These are phyloP conservation scores for Fomitopsis pinicola DNA, from an alignment of 1,284 basidiomycete species.

Conservation along the genomic window DNA sequence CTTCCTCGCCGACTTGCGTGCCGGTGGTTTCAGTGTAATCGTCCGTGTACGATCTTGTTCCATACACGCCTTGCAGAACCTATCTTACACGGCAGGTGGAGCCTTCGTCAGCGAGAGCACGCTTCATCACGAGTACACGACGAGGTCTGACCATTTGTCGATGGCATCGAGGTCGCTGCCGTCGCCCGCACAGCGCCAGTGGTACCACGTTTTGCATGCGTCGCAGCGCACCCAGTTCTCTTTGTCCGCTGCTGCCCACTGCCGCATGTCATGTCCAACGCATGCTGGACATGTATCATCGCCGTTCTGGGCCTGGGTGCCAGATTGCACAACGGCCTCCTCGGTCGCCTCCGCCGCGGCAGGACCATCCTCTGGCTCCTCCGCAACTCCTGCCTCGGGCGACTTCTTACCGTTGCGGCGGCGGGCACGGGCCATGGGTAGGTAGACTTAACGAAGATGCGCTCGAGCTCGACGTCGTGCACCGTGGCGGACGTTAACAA, in stretches of 20 bases:
- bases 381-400: conserved; percentile 19
- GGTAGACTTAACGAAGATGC: neutral
- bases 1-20: conserved; percentile 75
- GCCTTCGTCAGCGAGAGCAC: neutral
- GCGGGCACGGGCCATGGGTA: conserved; percentile 21
- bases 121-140: neutral
- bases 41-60: conserved; percentile 51
- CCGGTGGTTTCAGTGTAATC: conserved; percentile 70
- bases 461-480: neutral
- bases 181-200: conserved; percentile 75
- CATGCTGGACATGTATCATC: conserved; percentile 24
- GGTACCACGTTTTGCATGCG: conserved; percentile 75
- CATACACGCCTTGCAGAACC: conserved; percentile 70
- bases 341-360: neutral
- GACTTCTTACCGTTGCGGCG: conserved; percentile 23
- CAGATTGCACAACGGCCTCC: neutral
- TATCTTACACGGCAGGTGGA: conserved; percentile 24
- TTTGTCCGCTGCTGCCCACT: conserved; percentile 35
- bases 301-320: conserved; percentile 3
- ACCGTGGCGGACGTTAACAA: neutral
- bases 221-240: conserved; percentile 76
- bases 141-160: conserved; percentile 47
- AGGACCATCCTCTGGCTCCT: conserved; percentile 9
- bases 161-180: conserved; percentile 56
- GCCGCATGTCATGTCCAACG: conserved; percentile 2